Base-by-base conservation (phyloP, 179 eudicot genomes). In the Beta macrorhiza region DNA sequence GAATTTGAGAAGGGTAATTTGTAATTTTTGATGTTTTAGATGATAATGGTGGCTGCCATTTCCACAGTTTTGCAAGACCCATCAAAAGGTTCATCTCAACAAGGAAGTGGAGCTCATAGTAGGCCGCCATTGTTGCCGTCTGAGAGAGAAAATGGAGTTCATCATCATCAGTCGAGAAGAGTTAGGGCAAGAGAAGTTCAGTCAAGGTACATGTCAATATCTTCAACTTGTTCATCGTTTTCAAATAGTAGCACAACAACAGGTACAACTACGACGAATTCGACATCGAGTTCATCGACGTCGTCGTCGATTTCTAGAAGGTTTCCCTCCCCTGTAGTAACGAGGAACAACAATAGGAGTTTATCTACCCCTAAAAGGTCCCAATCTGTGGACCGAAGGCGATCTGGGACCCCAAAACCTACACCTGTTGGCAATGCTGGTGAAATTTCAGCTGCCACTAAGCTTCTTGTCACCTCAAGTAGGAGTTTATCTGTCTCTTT, bases 401-500 rank as follows among this genome's bases (percentile, higher is more conserved):
- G 98, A 83, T 86, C 97, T 15, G 87, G 52, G 19, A 78, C 96
- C 7, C 84, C 87, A 0, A 88, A 78, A 67, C 82, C 69, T 49
- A 84, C 80, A 45, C 81, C 61, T 52, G 85, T 56, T 14, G 84
- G 76, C 37, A 91, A 88, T 89, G 89, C 72, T 49, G 85, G 87
- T 76, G 97, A 90, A 52, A 83, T 87, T 53, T 90, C 99, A 25
- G 91, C 93, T 45, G 98, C 96, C 8, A 85, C 91, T 22, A 92
- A 86, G 91, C 87, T 91, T 58, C 91, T 95, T 25, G 89, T 93
- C 9, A 96, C 97, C 56, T 91, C 97, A 25, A 92, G 91, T 61
- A 83, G 99, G 87, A 94, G 99, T 76, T 87, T 96, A 52, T 91
- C 97, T 11, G 99, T 96, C 64, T 96, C 99, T 17, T 96, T 96